These are phyloP conservation scores for Pestalotiopsis sp. DNA, from an alignment of 2,329 filamentous ascomycete genomes.

Conservation along the genomic window DNA sequence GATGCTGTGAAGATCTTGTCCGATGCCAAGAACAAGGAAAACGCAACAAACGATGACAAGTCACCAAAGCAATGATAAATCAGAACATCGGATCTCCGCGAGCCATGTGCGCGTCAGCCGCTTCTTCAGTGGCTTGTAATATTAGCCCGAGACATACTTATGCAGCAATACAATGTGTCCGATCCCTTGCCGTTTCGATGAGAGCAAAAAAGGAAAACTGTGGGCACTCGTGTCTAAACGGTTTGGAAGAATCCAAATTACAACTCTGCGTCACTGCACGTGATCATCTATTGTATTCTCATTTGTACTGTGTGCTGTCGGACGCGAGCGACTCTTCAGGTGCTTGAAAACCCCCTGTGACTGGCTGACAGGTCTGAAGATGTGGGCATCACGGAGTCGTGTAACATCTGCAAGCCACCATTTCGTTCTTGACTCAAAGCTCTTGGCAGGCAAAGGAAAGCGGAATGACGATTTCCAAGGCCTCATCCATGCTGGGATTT, in stretches of 20 bases:
- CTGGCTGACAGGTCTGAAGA: neutral
- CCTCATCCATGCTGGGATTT: neutral
- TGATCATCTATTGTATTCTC: too few species aligned
- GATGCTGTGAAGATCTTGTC: slow-evolving; percentile 86
- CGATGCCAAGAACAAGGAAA: slow-evolving; percentile 30
- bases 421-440: neutral
- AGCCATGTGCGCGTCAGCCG: neutral
- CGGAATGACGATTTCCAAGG: neutral
- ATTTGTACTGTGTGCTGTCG: too few species aligned
- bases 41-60: neutral
- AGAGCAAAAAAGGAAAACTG: neutral
- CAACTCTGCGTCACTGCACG: too few species aligned
- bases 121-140: neutral
- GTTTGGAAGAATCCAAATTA: too few species aligned
- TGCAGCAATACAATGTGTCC: neutral
- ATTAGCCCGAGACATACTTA: neutral
- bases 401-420: neutral
- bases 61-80: neutral
- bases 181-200: neutral
- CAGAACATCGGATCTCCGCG: neutral
- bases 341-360: too few species aligned
- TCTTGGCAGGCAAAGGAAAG: neutral
- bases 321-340: too few species aligned
- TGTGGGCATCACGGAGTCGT: neutral
- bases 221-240: neutral